Evolutionary conservation across 495 filamentous ascomycete species (phyloP), one percentile per base, ranked within the genome.

Genomic region (Oleoguttula mirabilis): DNA sequence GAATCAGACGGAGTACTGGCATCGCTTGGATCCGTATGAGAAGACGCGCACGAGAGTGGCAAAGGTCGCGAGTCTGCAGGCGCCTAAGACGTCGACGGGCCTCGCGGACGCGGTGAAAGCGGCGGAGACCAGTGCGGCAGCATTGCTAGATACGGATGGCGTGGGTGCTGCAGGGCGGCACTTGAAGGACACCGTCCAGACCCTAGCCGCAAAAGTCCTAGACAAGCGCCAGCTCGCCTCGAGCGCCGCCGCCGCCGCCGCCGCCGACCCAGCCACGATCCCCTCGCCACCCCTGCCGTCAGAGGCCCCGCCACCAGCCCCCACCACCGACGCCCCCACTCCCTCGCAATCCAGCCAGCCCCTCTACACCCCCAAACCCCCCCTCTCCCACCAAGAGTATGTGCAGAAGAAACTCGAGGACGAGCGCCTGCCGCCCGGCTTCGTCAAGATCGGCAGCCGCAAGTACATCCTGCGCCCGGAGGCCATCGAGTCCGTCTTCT

Each of bases 401-500:
- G 76, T 82, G 23, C 56, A 59, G n/a, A 48, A 61, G 7, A 66
- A 66, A 16, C 76, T 88, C 43, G 39, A 65, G 46, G 64, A 68
- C n/a, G 75, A 82, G 31, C 63, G 68, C 12, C 59, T 92, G 8
- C 80, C 81, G 2, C 60, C 69, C 2, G 88, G 87, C 7, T 76
- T 86, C 53, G 65, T 67, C 2, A 61, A 57, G 15, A 72, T 94
- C 38, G 60, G 55, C 6, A 66, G 64, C 25, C 63, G 64, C 20
- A 68, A 72, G 32, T 95, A 95, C 57, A 79, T 88, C 41, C 72
- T 95, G n/a, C 65, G 80, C 33, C 87, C 87, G 32, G 87, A 94
- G 66, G 87, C 87, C 2, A 93, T 94, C 50, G 87, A 94, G 59
- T 92, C 84, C 1, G 84, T 94, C 11, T 94, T 85, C 71, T 87